Base-by-base conservation (phyloP, 2,329 filamentous ascomycete genomes). In the Nigrospora oryzae region DNA sequence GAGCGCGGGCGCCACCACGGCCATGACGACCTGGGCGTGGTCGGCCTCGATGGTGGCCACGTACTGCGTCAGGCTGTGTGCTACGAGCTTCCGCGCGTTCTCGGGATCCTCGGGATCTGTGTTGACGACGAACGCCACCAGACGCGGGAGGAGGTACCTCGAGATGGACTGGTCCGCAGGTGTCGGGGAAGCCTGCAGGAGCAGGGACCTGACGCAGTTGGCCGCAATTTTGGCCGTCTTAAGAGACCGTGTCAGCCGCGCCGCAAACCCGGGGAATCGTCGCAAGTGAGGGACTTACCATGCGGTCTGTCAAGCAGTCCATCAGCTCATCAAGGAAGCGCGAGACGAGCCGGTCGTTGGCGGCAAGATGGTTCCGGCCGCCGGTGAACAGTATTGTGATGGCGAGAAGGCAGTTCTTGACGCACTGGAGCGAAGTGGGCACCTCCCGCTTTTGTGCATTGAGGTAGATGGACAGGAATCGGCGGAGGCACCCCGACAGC, bases 331-430 rank as follows among this genome's bases (percentile, higher is more conserved):
- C 78, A 4, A 95, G 71, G 55, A 90, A 90, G 44, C 80, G 79
- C 19, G 74, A 69, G 38, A 95, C 77, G 1, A 94, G 73, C 10
- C 84, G 79, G 54, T 97, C 90, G 36, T 77, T 79, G 1, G 86
- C 77, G 1, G 82, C 78, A 45, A 97, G 76, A 37, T 83, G 75
- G 52, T 86, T 86, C 48, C 81, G 76, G 7, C 87, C 86, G 36
- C 84, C 84, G 10, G 89, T 95, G 48, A 98, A 82, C 10, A 98
- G 75, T 48, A 98, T 86, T 0, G 93, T 95, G 39, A 85, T 84
- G 1, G 89, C 88, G 40, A 98, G 73, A 5, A 98, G 77, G 5
- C 85, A 86, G 58, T 97, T 98, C 70, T 94, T 96, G 57, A 96
- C 91, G 61, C 89, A 95, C 2, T 84, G 73, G 19, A 98, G 72